A percentile compares a stretch with the other conserved stretches of the same genome.
Conservation (phyloP, 2,329 filamentous ascomycete genomes). For the Penicillium sp. region DNA sequence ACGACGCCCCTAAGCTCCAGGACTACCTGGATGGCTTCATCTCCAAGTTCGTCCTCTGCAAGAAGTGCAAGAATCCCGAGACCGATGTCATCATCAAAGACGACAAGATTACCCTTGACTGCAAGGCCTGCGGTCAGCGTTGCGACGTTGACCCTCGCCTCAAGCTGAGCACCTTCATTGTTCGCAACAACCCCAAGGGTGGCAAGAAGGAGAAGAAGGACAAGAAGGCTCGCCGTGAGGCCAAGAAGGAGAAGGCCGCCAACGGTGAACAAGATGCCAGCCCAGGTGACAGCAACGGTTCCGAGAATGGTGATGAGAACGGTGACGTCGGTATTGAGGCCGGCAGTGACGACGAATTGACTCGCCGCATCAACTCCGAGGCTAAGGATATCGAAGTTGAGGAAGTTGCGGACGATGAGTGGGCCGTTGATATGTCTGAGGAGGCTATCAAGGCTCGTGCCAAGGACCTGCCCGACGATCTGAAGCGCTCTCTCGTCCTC, state of each 20-base stretch:
- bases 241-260: constrained; percentile 74
- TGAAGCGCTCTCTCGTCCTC: constrained; percentile 88
- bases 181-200: constrained; percentile 89
- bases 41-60: constrained; percentile 97
- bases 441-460: constrained; percentile 94
- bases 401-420: constrained; percentile 82
- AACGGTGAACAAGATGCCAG: constrained; percentile 64
- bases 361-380: constrained; percentile 70
- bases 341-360: constrained; percentile 89
- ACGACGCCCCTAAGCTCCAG: constrained; percentile 93
- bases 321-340: constrained; percentile 70
- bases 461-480: constrained; percentile 88
- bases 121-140: constrained; percentile 97
- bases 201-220: constrained; percentile 95
- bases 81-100: constrained; percentile 96
- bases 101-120: constrained; percentile 87
- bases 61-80: constrained; percentile 99
- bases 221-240: constrained; percentile 79
- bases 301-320: constrained; percentile 65
- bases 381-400: constrained; percentile 73
- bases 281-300: constrained; percentile 69
- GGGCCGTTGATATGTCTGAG: constrained; percentile 96
- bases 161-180: constrained; percentile 95
- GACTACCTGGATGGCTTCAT: constrained; percentile 99
- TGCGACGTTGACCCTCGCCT: constrained; percentile 88